Base-by-base conservation (phyloP, 345 rosid species). In the Syzygium aromaticum region DNA sequence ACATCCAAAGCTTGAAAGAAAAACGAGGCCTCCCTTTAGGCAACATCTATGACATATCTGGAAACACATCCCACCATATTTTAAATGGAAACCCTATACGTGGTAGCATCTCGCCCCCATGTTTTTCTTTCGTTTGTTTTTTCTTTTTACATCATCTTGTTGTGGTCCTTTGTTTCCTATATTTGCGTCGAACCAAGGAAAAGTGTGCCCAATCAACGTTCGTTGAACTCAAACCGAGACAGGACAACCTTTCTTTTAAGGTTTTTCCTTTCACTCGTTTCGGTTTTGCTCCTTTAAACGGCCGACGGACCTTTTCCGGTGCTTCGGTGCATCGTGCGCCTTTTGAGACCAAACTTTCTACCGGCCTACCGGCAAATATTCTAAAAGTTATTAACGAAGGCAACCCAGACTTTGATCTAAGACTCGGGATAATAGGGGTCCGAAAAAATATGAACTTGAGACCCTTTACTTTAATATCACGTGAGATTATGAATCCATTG, bases 401-500 rank as follows among this genome's bases (percentile, higher is more conserved):
- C 6, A 11, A 38, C 22, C 3, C 0, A 25, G 17, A 64, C 22
- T 64, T 30, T 22, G 17, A 10, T 22, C 23, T 30, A 67, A 67
- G 9, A 67, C 10, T 17, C 22, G 33, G 12, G 80, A 33, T 33
- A 19, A 33, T 17, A 33, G 23, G 21, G 3, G 40, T 3, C 4
- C 1, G 9, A 1, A 64, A 8, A 30, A 8, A 67, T 2, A 16
- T 67, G 6, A 30, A 67, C 33, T 67, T 16, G 12, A 0, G 10
- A 21, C 22, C 7, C 17, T 10, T 33, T 19, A 5, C 25, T 38
- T 22, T 19, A 3, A 19, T 73, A 73, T 73, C 46, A 1, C 0
- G 4, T 9, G 0, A 73, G 7, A 9, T 19, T 33, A 7, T 19
- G 14, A 13, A n/a, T 61, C 0, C 13, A 16, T 2, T 13, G 0